A percentile compares a stretch with the other conserved stretches of the same genome.
Evolutionary conservation across 108 stramenopile species (phyloP).

Genomic region (Conticribra weissflogii): DNA sequence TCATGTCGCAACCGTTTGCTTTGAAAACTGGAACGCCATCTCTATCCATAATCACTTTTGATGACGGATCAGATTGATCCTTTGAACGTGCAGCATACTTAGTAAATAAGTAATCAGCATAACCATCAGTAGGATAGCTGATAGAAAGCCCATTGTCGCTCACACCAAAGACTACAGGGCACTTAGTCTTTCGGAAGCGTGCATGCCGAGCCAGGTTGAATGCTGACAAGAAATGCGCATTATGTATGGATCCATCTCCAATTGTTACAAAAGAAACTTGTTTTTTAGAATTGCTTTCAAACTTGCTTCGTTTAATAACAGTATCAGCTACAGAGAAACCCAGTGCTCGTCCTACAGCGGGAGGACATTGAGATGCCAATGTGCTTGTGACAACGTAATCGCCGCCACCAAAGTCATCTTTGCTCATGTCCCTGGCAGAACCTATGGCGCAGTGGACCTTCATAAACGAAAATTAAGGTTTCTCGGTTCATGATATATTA

Average conservation of each 20-base stretch:
- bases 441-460: slow-evolving; percentile 82
- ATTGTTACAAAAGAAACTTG: slow-evolving; percentile 76
- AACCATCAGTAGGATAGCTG: slow-evolving; percentile 65
- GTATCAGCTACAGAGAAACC: slow-evolving; percentile 65
- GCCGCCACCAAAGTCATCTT: slow-evolving; percentile 46
- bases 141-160: slow-evolving; percentile 85
- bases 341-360: slow-evolving; percentile 85
- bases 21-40: slow-evolving; percentile 59
- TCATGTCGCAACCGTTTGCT: slow-evolving; percentile 70
- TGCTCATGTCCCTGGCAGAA: slow-evolving; percentile 27
- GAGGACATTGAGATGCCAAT: slow-evolving; percentile 82
- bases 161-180: slow-evolving; percentile 83
- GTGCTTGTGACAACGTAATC: slow-evolving; percentile 81
- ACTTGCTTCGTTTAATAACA: slow-evolving; percentile 15
- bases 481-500: too few relatives aligned
- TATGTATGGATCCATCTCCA: slow-evolving; percentile 87
- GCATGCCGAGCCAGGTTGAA: slow-evolving; percentile 79
- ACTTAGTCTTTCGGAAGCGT: slow-evolving; percentile 64
- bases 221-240: slow-evolving; percentile 81
- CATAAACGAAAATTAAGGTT: background rate
- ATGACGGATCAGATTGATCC: background rate
- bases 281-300: slow-evolving; percentile 16
- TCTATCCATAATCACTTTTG: slow-evolving; percentile 14
- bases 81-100: slow-evolving; percentile 21
- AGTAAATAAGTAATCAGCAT: slow-evolving; percentile 58